phyloP scores from a whole-genome alignment of 805 yeast genomes.

The Kregervanrija pseudodelftensis region DNA sequence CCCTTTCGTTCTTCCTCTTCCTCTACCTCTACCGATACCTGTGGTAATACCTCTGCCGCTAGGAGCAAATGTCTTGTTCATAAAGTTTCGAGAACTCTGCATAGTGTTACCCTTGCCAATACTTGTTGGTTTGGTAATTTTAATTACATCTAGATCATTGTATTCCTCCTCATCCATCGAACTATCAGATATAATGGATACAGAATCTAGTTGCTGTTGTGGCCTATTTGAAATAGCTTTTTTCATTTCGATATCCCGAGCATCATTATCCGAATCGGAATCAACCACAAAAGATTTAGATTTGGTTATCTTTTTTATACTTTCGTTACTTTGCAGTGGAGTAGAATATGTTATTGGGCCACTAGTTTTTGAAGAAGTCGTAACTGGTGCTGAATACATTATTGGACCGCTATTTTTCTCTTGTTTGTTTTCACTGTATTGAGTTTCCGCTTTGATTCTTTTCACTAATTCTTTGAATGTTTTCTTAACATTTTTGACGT shows the following conservation, averaged over 20 bases:
- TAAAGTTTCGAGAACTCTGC: background rate
- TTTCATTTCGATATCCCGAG: background rate
- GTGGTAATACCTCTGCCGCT: too few relatives aligned
- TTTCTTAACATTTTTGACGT: slow-evolving; percentile 19
- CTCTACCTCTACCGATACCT: too few relatives aligned
- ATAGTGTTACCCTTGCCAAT: background rate
- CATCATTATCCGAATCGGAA: too few relatives aligned
- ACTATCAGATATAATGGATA: too few relatives aligned
- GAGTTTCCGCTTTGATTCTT: slow-evolving; percentile 20
- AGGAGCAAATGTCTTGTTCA: too few relatives aligned
- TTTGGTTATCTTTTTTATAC: background rate
- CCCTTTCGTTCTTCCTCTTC: too few relatives aligned
- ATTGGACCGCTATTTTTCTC: slow-evolving; percentile 1
- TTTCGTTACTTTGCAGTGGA: background rate
- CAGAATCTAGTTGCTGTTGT: too few relatives aligned
- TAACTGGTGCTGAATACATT: background rate
- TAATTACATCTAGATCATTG: too few relatives aligned
- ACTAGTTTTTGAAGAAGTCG: background rate
- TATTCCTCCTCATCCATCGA: too few relatives aligned
- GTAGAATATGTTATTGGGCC: background rate
- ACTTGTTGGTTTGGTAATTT: background rate
- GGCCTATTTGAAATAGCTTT: too few relatives aligned
- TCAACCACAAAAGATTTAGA: too few relatives aligned
- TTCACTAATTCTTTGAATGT: slow-evolving; percentile 25
- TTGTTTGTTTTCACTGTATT: background rate